Base-by-base conservation (phyloP, 202 grass and related monocot genomes). In the Panicum virgatum region DNA sequence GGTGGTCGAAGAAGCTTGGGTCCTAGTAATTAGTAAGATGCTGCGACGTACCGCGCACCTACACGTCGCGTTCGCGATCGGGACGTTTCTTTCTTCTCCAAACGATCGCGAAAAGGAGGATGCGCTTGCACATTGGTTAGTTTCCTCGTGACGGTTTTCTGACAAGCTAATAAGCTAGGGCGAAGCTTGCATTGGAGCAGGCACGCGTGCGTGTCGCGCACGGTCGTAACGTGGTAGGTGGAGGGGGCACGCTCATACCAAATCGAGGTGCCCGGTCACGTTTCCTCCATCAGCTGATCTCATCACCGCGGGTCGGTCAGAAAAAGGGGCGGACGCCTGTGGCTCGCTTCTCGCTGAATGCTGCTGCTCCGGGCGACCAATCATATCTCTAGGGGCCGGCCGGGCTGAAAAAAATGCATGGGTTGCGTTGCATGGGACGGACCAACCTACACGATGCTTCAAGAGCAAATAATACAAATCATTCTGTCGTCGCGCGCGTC, bases 201-300 rank as follows among this genome's bases (percentile, higher is more conserved):
- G 3, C 20, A 36, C 4, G 36, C 37, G 60, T 42, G 64, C 36
- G 37, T 44, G 37, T 25, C 4, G 32, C 45, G 9, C 82, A 88
- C 69, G 88, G 79, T 65, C 64, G 61, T 27, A n/a, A 19, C 57
- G 84, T 82, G 87, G 78, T 72, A 42, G 83, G 78, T 78, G 65
- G 64, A 38, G 29, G 9, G 73, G 63, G 40, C 39, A 58, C 29
- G 63, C 53, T 53, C 34, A 26, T 19, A 86, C 73, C 73, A 82
- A 82, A 82, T 60, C 69, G 30, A 77, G 88, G 83, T 83, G 83
- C 43, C 42, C 69, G 83, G 79, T 89, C 83, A 68, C 88, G 73
- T 82, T 77, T 86, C 83, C 34, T 4, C 64, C n/a, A n/a, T n/a
- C n/a, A n/a, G n/a, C n/a, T n/a, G n/a, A 8, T 9, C 43, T 54